These are phyloP conservation scores for Incumbomyces delicatus DNA, from an alignment of 2,329 filamentous ascomycete genomes.

Conservation along the genomic window DNA sequence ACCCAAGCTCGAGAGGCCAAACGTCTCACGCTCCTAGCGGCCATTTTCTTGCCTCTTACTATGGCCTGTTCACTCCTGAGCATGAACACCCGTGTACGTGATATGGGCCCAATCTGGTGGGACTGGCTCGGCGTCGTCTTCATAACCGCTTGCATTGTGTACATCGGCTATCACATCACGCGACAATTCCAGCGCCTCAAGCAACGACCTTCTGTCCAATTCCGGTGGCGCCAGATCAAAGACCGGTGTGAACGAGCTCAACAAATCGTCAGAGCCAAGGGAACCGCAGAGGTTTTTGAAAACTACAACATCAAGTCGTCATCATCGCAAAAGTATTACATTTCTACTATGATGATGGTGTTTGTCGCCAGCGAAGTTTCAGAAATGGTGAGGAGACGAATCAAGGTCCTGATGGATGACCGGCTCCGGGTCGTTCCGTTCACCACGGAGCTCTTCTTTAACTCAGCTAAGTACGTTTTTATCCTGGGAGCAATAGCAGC, in stretches of 20 bases:
- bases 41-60: conserved; percentile 1
- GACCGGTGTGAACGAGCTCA: neutral
- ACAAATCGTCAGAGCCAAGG: neutral
- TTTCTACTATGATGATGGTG: neutral
- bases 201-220: neutral
- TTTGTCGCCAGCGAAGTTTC: neutral
- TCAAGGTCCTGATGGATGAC: neutral
- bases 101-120: conserved; percentile 2
- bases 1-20: neutral
- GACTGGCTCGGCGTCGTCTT: conserved; percentile 4
- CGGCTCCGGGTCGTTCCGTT: neutral
- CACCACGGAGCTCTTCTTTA: neutral
- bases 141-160: neutral
- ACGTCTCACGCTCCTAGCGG: neutral
- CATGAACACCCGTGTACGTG: neutral
- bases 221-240: neutral
- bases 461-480: neutral
- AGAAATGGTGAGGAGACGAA: too few species aligned
- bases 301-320: neutral
- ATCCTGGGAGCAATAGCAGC: neutral
- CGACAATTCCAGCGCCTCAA: neutral
- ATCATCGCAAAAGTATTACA: neutral
- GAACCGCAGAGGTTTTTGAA: neutral
- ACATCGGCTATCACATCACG: neutral
- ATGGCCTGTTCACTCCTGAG: conserved; percentile 1